phyloP scores from a whole-genome alignment of 2,329 filamentous ascomycete genomes.

The Pseudogymnoascus sp. region DNA sequence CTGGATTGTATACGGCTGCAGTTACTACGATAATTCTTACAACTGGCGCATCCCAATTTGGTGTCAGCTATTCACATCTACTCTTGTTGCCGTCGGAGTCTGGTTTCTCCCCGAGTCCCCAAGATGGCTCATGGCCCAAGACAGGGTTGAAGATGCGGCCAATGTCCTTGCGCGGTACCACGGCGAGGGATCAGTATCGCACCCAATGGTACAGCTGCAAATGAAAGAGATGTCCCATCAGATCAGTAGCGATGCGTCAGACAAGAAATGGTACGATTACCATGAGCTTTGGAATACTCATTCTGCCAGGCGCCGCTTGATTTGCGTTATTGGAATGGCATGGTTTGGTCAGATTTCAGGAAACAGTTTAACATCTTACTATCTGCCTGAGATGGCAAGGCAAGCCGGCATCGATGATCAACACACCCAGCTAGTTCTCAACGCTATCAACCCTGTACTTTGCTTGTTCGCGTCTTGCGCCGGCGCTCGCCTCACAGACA shows the following conservation, averaged over 20 bases:
- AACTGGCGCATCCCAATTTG: conserved; percentile 30
- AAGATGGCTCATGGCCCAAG: conserved; percentile 48
- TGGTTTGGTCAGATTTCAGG: conserved; percentile 22
- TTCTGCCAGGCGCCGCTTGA: conserved; percentile 14
- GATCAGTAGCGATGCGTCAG: conserved; percentile 15
- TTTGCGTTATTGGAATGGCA: conserved; percentile 18
- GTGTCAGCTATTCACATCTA: conserved; percentile 24
- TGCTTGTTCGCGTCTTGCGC: conserved; percentile 19
- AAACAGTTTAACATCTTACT: conserved; percentile 27
- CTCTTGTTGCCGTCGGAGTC: conserved; percentile 26
- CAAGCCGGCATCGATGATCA: conserved; percentile 25
- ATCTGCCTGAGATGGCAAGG: conserved; percentile 19
- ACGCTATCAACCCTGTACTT: conserved; percentile 20
- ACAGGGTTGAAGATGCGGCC: conserved; percentile 47
- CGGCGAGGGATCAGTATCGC: conserved; percentile 32
- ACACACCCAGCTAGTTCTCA: conserved; percentile 24
- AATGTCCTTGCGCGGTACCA: conserved; percentile 50
- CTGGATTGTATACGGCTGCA: conserved; percentile 17
- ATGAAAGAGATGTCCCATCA: conserved; percentile 16
- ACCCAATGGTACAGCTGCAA: conserved; percentile 16
- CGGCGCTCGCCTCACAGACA: conserved; percentile 19
- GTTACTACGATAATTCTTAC: conserved; percentile 18
- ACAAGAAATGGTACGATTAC: conserved; percentile 20
- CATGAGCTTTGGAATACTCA: conserved; percentile 16
- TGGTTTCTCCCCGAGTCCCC: conserved; percentile 49